Conservation (phyloP, 805 yeast genomes). For the Metschnikowia similis region DNA sequence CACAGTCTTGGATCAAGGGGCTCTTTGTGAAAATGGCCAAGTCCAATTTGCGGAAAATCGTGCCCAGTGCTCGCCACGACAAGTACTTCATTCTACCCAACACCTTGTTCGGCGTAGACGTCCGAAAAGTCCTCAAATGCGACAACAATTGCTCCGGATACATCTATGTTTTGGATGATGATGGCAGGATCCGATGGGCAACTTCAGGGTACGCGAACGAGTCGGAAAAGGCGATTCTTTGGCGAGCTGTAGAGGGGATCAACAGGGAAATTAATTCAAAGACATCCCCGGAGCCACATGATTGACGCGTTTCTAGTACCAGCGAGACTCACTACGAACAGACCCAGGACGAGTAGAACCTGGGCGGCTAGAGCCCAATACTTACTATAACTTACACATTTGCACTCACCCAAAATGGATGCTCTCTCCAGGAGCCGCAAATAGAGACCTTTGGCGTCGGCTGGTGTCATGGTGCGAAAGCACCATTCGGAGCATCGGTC, state of each 20-base stretch:
- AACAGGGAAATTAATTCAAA: slow-evolving; percentile 38
- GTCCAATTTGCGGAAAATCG: slow-evolving; percentile 37
- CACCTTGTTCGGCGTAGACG: slow-evolving; percentile 50
- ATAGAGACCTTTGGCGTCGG: too few species aligned
- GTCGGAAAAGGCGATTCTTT: slow-evolving; percentile 58
- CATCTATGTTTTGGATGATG: slow-evolving; percentile 69
- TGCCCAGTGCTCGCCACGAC: slow-evolving; percentile 49
- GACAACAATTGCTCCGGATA: slow-evolving; percentile 82
- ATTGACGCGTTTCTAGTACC: too few species aligned
- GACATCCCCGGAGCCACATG: not conserved
- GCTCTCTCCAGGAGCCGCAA: too few species aligned
- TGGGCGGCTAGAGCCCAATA: too few species aligned
- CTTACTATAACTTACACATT: too few species aligned
- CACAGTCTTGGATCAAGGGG: slow-evolving; percentile 70
- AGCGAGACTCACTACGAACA: too few species aligned
- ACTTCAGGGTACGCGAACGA: slow-evolving; percentile 76
- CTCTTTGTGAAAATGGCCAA: slow-evolving; percentile 47
- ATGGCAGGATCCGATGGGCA: slow-evolving; percentile 83
- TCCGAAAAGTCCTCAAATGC: slow-evolving; percentile 57
- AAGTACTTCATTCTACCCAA: slow-evolving; percentile 64
- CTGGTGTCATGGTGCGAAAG: too few species aligned
- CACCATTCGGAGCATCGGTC: too few species aligned
- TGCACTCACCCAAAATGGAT: too few species aligned
- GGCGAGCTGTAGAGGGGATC: slow-evolving; percentile 63
- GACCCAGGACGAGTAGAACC: too few species aligned